Evolutionary conservation across 1,284 basidiomycete genomes (phyloP).

Genomic region (Ceratorhiza oryzae-sativae): DNA sequence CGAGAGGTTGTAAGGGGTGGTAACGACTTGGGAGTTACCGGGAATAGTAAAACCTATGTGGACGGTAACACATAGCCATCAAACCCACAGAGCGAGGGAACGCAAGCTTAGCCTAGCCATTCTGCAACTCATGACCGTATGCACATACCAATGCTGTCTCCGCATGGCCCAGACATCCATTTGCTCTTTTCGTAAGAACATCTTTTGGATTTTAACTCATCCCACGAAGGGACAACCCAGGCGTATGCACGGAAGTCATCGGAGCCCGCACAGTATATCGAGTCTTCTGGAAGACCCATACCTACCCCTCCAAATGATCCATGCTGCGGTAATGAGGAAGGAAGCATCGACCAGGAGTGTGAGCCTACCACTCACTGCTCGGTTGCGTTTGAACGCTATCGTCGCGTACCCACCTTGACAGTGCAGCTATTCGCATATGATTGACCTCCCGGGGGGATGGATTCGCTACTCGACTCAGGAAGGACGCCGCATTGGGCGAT

Average conservation of each 20-base stretch:
- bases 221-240: slow-evolving; percentile 27
- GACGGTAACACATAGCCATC: background rate
- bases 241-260: slow-evolving; percentile 36
- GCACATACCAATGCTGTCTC: slow-evolving; percentile 20
- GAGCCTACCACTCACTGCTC: background rate
- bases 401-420: slow-evolving; percentile 27
- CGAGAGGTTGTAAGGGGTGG: background rate
- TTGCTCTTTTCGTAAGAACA: slow-evolving; percentile 1
- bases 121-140: background rate
- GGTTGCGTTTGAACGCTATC: slow-evolving; percentile 32
- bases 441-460: slow-evolving; percentile 4
- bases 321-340: slow-evolving; percentile 22
- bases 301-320: slow-evolving; percentile 35
- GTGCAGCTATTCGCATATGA: slow-evolving; percentile 35
- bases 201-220: background rate
- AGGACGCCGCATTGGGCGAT: slow-evolving; percentile 24
- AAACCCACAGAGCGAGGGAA: background rate
- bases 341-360: background rate
- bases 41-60: slow-evolving; percentile 13
- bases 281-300: slow-evolving; percentile 36
- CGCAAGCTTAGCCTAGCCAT: slow-evolving; percentile 2
- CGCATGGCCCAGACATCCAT: slow-evolving; percentile 11
- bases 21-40: slow-evolving; percentile 8
- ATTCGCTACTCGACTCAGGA: background rate
- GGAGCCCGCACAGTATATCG: slow-evolving; percentile 36